Conservation (phyloP, 2,329 filamentous ascomycete species). For the Diaporthe eres region DNA sequence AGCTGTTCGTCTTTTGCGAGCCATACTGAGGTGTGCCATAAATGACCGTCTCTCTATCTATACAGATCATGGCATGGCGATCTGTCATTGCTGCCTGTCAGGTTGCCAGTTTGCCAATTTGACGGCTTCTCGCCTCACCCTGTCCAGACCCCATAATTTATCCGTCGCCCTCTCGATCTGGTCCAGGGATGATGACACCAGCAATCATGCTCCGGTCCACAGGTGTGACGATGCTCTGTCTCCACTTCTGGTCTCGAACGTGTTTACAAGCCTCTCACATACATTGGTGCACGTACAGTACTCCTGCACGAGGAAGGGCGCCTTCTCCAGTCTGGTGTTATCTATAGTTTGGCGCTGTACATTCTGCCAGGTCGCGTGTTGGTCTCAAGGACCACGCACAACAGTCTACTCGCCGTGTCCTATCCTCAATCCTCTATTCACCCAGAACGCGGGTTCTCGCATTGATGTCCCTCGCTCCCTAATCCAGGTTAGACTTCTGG, state of each 20-base stretch:
- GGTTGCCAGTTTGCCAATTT: neutral
- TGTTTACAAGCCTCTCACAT: neutral
- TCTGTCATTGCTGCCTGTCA: neutral
- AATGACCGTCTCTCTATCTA: neutral
- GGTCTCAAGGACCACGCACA: neutral
- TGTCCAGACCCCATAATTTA: constrained; percentile 13
- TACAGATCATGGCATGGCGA: neutral
- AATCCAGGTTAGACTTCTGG: neutral
- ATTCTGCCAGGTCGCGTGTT: neutral
- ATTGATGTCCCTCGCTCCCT: neutral
- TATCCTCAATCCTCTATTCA: neutral
- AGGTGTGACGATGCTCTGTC: constrained; percentile 12
- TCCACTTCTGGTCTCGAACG: constrained; percentile 7
- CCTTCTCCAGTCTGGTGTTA: neutral
- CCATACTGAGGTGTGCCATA: neutral
- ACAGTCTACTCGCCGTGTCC: neutral
- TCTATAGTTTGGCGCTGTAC: neutral
- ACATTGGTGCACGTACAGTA: neutral
- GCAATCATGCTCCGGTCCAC: constrained; percentile 5
- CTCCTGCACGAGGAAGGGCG: neutral
- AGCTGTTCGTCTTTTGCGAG: neutral
- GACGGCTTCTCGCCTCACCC: neutral
- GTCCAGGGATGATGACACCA: constrained; percentile 27
- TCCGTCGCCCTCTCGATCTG: constrained; percentile 16
- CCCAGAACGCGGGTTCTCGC: neutral